A percentile compares a stretch with the other conserved stretches of the same genome.
Evolutionary conservation across 805 yeast species (phyloP).

Genomic region (Saccharomyces kudriavzevii): DNA sequence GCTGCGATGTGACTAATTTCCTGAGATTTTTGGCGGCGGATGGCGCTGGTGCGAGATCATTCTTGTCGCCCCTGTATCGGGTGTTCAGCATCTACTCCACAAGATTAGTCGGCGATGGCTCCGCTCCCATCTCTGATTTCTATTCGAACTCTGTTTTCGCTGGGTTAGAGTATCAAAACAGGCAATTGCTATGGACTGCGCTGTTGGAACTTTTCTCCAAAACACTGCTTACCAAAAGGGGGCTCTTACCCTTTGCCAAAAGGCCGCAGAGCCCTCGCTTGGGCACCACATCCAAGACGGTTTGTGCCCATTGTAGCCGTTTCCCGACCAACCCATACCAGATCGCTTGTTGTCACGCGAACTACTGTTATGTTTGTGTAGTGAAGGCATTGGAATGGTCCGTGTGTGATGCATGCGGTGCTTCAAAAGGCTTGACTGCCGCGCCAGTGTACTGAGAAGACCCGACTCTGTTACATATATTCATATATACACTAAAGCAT

Average conservation of each 20-base stretch:
- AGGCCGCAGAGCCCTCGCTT: background rate
- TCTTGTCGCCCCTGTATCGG: constrained; percentile 15
- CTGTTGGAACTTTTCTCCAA: constrained; percentile 21
- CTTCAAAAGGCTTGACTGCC: constrained; percentile 1
- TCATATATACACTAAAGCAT: background rate
- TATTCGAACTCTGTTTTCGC: constrained; percentile 15
- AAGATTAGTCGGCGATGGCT: background rate
- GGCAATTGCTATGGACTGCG: constrained; percentile 28
- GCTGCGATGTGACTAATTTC: background rate
- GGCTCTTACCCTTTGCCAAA: background rate
- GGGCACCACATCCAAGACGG: background rate
- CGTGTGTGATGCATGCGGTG: constrained; percentile 10
- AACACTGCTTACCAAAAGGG: constrained; percentile 11
- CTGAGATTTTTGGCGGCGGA: background rate
- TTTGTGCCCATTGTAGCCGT: constrained; percentile 15
- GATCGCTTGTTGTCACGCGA: constrained; percentile 14
- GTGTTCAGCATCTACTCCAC: constrained; percentile 9
- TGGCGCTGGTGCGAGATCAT: constrained; percentile 1
- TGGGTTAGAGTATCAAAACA: constrained; percentile 21
- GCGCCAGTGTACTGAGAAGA: constrained; percentile 1
- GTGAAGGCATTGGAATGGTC: constrained; percentile 12
- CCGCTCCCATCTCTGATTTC: constrained; percentile 2
- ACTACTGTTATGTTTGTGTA: constrained; percentile 19
- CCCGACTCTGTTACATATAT: background rate
- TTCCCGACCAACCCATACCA: constrained; percentile 17